phyloP scores from a whole-genome alignment of 2,329 filamentous ascomycete genomes.

The Graphilbum fragrans region DNA sequence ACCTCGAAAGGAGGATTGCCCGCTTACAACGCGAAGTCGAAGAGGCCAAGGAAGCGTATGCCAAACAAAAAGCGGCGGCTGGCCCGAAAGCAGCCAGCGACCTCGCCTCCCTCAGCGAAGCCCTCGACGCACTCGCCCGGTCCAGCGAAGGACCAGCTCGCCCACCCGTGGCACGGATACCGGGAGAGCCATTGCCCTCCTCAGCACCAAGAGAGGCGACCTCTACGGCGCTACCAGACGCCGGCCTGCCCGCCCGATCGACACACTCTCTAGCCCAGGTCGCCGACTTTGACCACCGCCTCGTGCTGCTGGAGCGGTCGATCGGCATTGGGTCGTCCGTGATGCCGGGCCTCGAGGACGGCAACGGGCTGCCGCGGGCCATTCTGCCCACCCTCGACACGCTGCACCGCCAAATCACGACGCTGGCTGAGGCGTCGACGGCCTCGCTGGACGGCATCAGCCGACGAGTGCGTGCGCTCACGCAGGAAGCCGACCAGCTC shows the following conservation, averaged over 20 bases:
- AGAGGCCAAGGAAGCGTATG: constrained; percentile 54
- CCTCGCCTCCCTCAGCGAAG: constrained; percentile 56
- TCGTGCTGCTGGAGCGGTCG: constrained; percentile 66
- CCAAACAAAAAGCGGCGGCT: constrained; percentile 34
- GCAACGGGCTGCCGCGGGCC: constrained; percentile 39
- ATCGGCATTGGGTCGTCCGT: constrained; percentile 66
- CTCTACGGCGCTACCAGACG: constrained; percentile 10
- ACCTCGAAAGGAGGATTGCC: constrained; percentile 66
- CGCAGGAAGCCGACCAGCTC: constrained; percentile 59
- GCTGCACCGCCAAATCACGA: constrained; percentile 68
- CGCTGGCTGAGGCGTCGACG: constrained; percentile 60
- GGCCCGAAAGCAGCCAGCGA: constrained; percentile 23
- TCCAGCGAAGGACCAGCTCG: constrained; percentile 14
- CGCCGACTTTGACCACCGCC: constrained; percentile 75
- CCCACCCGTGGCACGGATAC: neutral
- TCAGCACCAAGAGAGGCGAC: constrained; percentile 10
- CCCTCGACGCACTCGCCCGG: constrained; percentile 53
- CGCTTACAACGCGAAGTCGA: constrained; percentile 73
- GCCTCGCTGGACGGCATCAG: constrained; percentile 62
- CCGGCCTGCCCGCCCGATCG: no score
- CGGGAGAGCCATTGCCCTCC: constrained; percentile 11
- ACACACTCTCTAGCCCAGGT: constrained; percentile 65
- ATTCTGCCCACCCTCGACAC: constrained; percentile 72
- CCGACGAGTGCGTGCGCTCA: constrained; percentile 56
- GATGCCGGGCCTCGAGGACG: constrained; percentile 42